Conservation (phyloP, 345 rosid genomes). For the Aquilaria sinensis region DNA sequence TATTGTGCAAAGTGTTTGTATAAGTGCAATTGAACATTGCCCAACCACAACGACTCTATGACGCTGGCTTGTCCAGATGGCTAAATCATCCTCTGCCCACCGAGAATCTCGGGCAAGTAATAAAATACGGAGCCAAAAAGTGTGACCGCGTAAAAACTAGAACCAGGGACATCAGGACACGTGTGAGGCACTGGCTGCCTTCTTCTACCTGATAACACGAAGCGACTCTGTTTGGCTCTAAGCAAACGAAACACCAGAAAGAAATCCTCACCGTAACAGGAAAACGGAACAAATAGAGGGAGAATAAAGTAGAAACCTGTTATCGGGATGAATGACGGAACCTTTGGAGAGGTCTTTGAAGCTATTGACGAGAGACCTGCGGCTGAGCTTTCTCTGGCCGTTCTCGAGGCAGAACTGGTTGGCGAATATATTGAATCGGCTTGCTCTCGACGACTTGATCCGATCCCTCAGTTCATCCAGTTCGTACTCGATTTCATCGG, state of each 20-base stretch:
- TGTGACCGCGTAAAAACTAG: background rate
- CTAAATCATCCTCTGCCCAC: background rate
- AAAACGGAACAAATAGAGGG: background rate
- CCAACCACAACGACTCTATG: background rate
- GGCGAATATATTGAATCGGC: slow-evolving; percentile 36
- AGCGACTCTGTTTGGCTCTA: background rate
- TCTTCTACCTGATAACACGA: background rate
- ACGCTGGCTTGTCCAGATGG: background rate
- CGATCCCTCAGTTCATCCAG: slow-evolving; percentile 32
- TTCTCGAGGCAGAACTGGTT: slow-evolving; percentile 29
- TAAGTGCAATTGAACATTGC: background rate
- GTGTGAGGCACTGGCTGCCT: background rate
- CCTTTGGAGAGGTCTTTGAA: slow-evolving; percentile 51
- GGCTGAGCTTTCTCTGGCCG: slow-evolving; percentile 28
- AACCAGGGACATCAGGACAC: background rate
- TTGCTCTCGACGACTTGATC: slow-evolving; percentile 32
- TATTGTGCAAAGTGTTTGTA: background rate
- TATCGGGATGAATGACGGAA: slow-evolving; percentile 63
- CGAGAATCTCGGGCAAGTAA: background rate
- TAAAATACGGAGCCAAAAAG: too few relatives aligned
- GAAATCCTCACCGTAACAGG: background rate
- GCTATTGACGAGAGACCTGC: slow-evolving; percentile 35
- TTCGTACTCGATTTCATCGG: slow-evolving; percentile 16
- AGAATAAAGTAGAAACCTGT: slow-evolving; percentile 36
- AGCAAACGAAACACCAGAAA: background rate